phyloP scores from a whole-genome alignment of 495 filamentous ascomycete genomes.

The Cercophora sp. region DNA sequence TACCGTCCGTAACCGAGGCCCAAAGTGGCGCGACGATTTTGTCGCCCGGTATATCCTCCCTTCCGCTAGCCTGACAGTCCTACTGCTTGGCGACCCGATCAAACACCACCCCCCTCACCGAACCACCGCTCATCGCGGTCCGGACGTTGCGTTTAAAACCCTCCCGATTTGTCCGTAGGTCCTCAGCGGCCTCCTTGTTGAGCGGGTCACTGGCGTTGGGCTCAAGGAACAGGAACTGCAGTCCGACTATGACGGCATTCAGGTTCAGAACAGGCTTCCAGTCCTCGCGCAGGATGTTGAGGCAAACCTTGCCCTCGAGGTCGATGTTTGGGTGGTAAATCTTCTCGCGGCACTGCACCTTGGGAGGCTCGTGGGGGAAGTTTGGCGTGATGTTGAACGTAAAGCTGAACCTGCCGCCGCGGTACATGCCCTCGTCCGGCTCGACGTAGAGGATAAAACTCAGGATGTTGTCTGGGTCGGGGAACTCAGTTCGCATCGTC shows the following conservation, averaged over 20 bases:
- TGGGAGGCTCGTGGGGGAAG: conserved; percentile 96
- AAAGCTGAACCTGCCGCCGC: conserved; percentile 83
- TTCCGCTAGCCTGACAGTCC: background rate
- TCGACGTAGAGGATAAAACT: conserved; percentile 92
- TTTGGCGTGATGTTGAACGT: conserved; percentile 87
- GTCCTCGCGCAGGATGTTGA: conserved; percentile 95
- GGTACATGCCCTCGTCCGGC: conserved; percentile 98
- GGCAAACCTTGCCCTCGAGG: conserved; percentile 92
- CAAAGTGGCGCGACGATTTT: background rate
- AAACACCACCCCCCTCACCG: conserved; percentile 66
- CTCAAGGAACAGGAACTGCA: conserved; percentile 98
- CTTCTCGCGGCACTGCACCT: conserved; percentile 96
- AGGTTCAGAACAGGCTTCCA: conserved; percentile 98
- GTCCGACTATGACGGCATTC: conserved; percentile 91
- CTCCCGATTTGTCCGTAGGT: conserved; percentile 77
- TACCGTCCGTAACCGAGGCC: too few species aligned
- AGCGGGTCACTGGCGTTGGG: conserved; percentile 95
- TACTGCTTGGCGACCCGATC: conserved; percentile 61
- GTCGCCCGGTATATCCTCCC: background rate
- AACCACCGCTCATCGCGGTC: conserved; percentile 73
- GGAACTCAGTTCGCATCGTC: conserved; percentile 91
- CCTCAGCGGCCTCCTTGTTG: conserved; percentile 96
- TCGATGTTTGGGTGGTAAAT: conserved; percentile 99
- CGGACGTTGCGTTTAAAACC: conserved; percentile 89
- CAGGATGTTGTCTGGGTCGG: conserved; percentile 92